These are phyloP conservation scores for Nothophaeocryptopus gaeumannii DNA, from an alignment of 2,329 filamentous ascomycete species.

Conservation along the genomic window DNA sequence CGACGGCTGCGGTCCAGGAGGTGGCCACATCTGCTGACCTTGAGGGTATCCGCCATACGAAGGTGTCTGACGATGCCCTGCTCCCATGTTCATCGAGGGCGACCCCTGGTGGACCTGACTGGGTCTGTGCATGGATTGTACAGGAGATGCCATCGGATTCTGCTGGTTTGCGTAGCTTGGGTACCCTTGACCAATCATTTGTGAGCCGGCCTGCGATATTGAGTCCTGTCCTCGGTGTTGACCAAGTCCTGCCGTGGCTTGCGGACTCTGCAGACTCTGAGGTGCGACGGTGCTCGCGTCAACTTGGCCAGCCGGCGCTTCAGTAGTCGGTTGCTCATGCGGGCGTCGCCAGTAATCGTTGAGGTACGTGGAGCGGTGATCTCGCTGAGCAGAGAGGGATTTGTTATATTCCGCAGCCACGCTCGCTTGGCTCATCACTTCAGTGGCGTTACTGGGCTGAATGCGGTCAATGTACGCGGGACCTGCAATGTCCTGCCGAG, in stretches of 20 bases:
- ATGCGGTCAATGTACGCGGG: constrained; percentile 84
- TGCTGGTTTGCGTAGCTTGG: constrained; percentile 69
- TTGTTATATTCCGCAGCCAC: constrained; percentile 92
- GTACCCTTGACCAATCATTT: constrained; percentile 64
- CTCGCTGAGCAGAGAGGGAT: constrained; percentile 73
- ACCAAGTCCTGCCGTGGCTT: constrained; percentile 47
- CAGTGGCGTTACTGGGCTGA: constrained; percentile 69
- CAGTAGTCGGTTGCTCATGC: constrained; percentile 66
- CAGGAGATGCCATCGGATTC: constrained; percentile 69
- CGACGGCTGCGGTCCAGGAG: constrained; percentile 48
- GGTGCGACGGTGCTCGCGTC: constrained; percentile 43
- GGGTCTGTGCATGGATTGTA: constrained; percentile 64
- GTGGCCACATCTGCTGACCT: constrained; percentile 48
- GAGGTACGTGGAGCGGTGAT: constrained; percentile 74
- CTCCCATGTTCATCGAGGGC: constrained; percentile 52
- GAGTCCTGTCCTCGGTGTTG: constrained; percentile 58
- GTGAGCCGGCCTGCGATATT: constrained; percentile 51
- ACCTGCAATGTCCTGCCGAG: constrained; percentile 85
- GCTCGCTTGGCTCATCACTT: constrained; percentile 80
- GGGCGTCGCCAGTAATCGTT: constrained; percentile 78
- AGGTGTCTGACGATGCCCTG: constrained; percentile 42
- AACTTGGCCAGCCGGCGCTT: constrained; percentile 36
- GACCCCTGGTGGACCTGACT: constrained; percentile 63
- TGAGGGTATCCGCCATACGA: constrained; percentile 45
- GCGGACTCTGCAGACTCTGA: constrained; percentile 48